phyloP scores from a whole-genome alignment of 768 basidiomycete genomes.

The Mrakia hoshinonis region DNA sequence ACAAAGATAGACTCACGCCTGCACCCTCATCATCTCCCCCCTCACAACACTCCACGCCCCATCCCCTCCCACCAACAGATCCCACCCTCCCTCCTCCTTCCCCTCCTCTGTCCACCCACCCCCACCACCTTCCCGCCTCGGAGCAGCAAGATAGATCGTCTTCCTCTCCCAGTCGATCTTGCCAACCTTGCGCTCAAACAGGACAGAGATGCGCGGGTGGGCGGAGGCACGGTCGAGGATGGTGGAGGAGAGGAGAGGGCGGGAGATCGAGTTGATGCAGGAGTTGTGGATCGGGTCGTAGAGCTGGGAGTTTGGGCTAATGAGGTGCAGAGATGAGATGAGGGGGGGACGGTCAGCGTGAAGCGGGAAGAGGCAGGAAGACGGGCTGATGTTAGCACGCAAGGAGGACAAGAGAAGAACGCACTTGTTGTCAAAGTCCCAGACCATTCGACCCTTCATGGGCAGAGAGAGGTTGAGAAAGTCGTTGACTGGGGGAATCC shows the following conservation, averaged over 20 bases:
- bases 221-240: slow-evolving; percentile 39
- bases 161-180: slow-evolving; percentile 16
- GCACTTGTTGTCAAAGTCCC: slow-evolving; percentile 26
- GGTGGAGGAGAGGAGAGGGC: slow-evolving; percentile 20
- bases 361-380: slow-evolving; percentile 41
- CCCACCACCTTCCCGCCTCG: background rate
- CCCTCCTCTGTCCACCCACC: slow-evolving; percentile 25
- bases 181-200: slow-evolving; percentile 44
- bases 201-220: slow-evolving; percentile 50
- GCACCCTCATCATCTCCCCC: slow-evolving; percentile 88
- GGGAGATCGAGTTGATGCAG: slow-evolving; percentile 29
- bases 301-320: slow-evolving; percentile 48
- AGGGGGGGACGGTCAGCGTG: slow-evolving; percentile 23
- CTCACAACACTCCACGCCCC: slow-evolving; percentile 87
- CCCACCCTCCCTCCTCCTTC: slow-evolving; percentile 33
- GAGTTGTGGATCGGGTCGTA: slow-evolving; percentile 28
- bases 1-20: slow-evolving; percentile 51
- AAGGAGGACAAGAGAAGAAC: background rate
- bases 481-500: slow-evolving; percentile 9
- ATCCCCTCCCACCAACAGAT: slow-evolving; percentile 68
- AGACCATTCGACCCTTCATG: slow-evolving; percentile 28
- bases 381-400: slow-evolving; percentile 35
- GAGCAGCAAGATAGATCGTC: slow-evolving; percentile 11
- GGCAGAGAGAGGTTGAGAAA: slow-evolving; percentile 23
- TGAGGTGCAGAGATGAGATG: background rate